Percentiles rank a stretch among this genome's conserved stretches.
Evolutionary conservation across 2,329 filamentous ascomycete species (phyloP).

Genomic region (Massarina eburnea): DNA sequence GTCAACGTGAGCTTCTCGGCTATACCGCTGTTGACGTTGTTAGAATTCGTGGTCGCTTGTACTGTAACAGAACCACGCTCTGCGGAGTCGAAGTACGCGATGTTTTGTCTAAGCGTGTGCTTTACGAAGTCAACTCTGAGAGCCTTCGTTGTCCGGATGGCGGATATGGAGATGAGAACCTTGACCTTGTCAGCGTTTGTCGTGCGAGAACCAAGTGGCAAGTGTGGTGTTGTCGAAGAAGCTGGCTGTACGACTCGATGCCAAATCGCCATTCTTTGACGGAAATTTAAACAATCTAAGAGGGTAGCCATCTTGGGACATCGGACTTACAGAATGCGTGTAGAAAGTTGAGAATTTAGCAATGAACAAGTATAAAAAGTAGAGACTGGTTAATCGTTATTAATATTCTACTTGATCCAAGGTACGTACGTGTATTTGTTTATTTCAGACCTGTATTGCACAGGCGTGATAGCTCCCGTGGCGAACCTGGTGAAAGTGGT

Average conservation of each 20-base stretch:
- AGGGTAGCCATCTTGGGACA: neutral
- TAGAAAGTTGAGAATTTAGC: slow-evolving; percentile 66
- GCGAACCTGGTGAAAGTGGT: slow-evolving; percentile 50
- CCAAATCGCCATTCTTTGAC: neutral
- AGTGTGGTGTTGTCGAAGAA: no score
- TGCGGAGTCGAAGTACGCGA: slow-evolving; percentile 68
- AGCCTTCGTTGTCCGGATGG: slow-evolving; percentile 54
- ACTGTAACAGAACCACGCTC: slow-evolving; percentile 93
- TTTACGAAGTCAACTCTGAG: slow-evolving; percentile 64
- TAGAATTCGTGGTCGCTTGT: slow-evolving; percentile 90
- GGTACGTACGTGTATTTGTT: slow-evolving; percentile 36
- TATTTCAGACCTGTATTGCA: slow-evolving; percentile 42
- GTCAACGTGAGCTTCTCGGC: slow-evolving; percentile 47
- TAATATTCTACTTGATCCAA: neutral
- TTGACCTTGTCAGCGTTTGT: slow-evolving; percentile 12
- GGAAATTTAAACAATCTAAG: no score
- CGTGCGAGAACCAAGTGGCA: neutral
- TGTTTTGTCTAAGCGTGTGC: slow-evolving; percentile 57
- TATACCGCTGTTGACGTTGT: slow-evolving; percentile 89
- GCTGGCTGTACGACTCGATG: neutral
- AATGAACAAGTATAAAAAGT: slow-evolving; percentile 71
- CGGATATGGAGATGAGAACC: slow-evolving; percentile 51
- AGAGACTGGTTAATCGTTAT: slow-evolving; percentile 51
- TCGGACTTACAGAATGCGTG: slow-evolving; percentile 24
- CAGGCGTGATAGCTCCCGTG: slow-evolving; percentile 31